Evolutionary conservation across 228 moss, liverwort and hornwort species (phyloP).

Genomic region (Sphagnum fallax): DNA sequence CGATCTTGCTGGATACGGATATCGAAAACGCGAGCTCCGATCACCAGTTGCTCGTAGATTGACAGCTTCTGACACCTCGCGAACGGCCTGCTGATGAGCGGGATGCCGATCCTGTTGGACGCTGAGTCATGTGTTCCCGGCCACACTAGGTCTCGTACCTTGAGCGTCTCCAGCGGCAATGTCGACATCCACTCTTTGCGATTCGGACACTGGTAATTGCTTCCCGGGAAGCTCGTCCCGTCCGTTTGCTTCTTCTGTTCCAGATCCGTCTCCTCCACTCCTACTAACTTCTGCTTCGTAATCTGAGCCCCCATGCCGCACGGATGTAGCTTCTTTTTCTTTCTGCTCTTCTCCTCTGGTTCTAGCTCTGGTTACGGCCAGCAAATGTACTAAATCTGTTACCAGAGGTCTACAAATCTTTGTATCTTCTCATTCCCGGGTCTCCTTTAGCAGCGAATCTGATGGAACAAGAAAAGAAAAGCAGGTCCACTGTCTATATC

Average conservation of each 20-base stretch:
- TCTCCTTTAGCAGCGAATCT: too few species aligned
- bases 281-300: conserved; percentile 31
- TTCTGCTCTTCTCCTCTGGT: too few species aligned
- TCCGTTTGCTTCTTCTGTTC: conserved; percentile 19
- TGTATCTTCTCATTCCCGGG: too few species aligned
- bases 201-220: conserved; percentile 18
- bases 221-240: conserved; percentile 46
- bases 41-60: conserved; percentile 38
- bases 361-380: too few species aligned
- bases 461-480: too few species aligned
- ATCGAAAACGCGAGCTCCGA: conserved; percentile 45
- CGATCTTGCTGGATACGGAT: conserved; percentile 47
- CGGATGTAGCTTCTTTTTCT: too few species aligned
- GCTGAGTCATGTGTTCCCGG: conserved; percentile 66
- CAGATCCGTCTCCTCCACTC: conserved; percentile 33
- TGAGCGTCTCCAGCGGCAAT: conserved; percentile 21
- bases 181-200: conserved; percentile 57
- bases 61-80: conserved; percentile 40
- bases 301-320: conserved; percentile 32
- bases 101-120: conserved; percentile 36
- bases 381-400: too few species aligned
- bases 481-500: too few species aligned
- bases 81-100: conserved; percentile 31
- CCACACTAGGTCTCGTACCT: conserved; percentile 44
- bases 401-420: too few species aligned